Evolutionary conservation across 495 filamentous ascomycete species (phyloP).

Genomic region (Bathelium albidoporum): DNA sequence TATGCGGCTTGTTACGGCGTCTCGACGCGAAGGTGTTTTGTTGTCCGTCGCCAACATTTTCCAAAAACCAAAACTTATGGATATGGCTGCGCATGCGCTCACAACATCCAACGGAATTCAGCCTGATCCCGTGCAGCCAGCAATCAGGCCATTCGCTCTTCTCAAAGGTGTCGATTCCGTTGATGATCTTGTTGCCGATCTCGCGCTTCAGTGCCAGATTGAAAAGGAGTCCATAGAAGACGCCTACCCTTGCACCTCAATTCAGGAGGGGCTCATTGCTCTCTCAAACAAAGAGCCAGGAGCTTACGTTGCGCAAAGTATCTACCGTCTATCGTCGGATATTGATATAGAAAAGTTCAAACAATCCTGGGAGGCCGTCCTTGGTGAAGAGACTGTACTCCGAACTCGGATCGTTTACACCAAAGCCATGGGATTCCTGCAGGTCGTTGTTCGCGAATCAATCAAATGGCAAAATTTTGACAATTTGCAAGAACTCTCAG

Average conservation of each 20-base stretch:
- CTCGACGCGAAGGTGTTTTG: conserved; percentile 30
- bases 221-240: conserved; percentile 38
- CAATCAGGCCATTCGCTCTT: conserved; percentile 38
- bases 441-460: conserved; percentile 22
- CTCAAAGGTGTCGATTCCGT: conserved; percentile 26
- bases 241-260: conserved; percentile 49
- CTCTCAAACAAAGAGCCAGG: conserved; percentile 33
- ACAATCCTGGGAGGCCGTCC: conserved; percentile 36
- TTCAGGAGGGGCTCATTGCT: conserved; percentile 44
- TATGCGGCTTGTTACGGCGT: conserved; percentile 21
- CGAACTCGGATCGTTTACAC: conserved; percentile 35
- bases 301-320: conserved; percentile 35
- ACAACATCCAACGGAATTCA: conserved; percentile 34
- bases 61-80: conserved; percentile 35
- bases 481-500: conserved; percentile 7
- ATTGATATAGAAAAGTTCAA: conserved; percentile 37
- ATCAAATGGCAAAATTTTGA: conserved; percentile 12
- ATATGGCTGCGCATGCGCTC: conserved; percentile 35
- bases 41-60: conserved; percentile 45
- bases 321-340: conserved; percentile 33
- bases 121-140: conserved; percentile 9
- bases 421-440: conserved; percentile 11
- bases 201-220: conserved; percentile 37
- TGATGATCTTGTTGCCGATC: conserved; percentile 35
- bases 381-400: conserved; percentile 28